phyloP scores from a whole-genome alignment of 2,329 filamentous ascomycete species.

The Aspergillus sp. region DNA sequence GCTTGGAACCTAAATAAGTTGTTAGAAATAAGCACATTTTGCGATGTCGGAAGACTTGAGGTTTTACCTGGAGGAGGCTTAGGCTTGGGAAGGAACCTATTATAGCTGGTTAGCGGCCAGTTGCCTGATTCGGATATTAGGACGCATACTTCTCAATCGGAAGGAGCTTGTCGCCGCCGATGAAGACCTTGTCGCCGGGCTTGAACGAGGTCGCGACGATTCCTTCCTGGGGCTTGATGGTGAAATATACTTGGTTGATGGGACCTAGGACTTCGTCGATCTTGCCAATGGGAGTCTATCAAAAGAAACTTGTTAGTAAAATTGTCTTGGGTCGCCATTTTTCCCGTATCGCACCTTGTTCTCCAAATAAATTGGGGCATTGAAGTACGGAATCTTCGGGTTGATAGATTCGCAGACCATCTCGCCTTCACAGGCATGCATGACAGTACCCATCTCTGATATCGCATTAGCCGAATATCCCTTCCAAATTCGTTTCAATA shows the following conservation, averaged over 20 bases:
- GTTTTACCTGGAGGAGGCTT: slow-evolving; percentile 63
- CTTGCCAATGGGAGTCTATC: slow-evolving; percentile 82
- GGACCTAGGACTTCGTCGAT: slow-evolving; percentile 97
- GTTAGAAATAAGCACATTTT: slow-evolving; percentile 18
- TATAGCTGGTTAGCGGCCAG: slow-evolving; percentile 16
- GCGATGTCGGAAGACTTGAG: neutral
- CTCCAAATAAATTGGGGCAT: slow-evolving; percentile 97
- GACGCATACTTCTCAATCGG: slow-evolving; percentile 73
- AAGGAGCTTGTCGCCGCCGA: slow-evolving; percentile 89
- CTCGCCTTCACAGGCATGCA: slow-evolving; percentile 95
- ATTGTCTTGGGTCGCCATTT: neutral
- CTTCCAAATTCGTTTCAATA: neutral
- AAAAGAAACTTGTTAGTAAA: slow-evolving; percentile 17
- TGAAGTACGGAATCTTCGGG: slow-evolving; percentile 97
- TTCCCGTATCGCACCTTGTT: slow-evolving; percentile 69
- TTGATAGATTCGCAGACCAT: slow-evolving; percentile 97
- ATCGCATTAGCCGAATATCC: slow-evolving; percentile 30
- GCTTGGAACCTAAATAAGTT: slow-evolving; percentile 61
- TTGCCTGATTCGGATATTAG: neutral
- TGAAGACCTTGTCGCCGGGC: slow-evolving; percentile 95
- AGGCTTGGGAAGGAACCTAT: slow-evolving; percentile 85
- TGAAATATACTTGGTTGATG: slow-evolving; percentile 98
- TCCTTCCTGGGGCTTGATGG: slow-evolving; percentile 93
- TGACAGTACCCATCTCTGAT: slow-evolving; percentile 85
- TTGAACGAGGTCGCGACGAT: slow-evolving; percentile 96